Evolutionary conservation across 169 alveolate genomes (phyloP).

Genomic region (Sarcocystis neurona): DNA sequence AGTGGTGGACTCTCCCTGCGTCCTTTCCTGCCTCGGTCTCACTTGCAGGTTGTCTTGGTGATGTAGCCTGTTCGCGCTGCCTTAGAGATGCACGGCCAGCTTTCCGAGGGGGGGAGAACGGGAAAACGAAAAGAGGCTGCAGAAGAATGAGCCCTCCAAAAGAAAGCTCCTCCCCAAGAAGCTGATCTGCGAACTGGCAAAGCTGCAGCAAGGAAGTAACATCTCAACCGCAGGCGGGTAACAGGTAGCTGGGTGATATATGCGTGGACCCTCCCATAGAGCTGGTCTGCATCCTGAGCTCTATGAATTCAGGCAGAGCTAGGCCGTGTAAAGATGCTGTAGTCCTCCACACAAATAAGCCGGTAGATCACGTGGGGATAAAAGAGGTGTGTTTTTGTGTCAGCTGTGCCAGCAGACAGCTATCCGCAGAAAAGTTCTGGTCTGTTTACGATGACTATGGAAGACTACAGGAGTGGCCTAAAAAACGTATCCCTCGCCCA

Average conservation of each 20-base stretch:
- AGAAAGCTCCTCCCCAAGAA: not conserved
- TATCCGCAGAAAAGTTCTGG: too few relatives aligned
- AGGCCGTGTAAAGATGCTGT: not conserved
- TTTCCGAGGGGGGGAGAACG: not conserved
- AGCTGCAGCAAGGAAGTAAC: slow-evolving; percentile 8
- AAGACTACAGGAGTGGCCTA: too few relatives aligned
- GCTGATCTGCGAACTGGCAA: not conserved
- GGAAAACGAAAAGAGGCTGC: slow-evolving; percentile 1
- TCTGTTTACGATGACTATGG: too few relatives aligned
- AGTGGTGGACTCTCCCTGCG: too few relatives aligned
- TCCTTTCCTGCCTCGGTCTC: too few relatives aligned
- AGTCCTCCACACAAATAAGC: not conserved
- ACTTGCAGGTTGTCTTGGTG: too few relatives aligned
- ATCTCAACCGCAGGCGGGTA: not conserved
- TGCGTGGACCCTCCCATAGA: not conserved
- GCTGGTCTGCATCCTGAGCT: not conserved
- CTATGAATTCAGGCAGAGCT: not conserved
- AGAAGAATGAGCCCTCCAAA: slow-evolving; percentile 25
- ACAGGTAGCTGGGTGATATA: not conserved
- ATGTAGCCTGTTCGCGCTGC: too few relatives aligned
- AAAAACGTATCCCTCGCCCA: too few relatives aligned
- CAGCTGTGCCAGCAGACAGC: too few relatives aligned
- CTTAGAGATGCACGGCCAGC: too few relatives aligned
- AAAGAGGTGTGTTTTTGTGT: not conserved
- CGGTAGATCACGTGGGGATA: not conserved